These are phyloP conservation scores for Camelina neglecta DNA, from an alignment of 345 rosid genomes.

Conservation along the genomic window DNA sequence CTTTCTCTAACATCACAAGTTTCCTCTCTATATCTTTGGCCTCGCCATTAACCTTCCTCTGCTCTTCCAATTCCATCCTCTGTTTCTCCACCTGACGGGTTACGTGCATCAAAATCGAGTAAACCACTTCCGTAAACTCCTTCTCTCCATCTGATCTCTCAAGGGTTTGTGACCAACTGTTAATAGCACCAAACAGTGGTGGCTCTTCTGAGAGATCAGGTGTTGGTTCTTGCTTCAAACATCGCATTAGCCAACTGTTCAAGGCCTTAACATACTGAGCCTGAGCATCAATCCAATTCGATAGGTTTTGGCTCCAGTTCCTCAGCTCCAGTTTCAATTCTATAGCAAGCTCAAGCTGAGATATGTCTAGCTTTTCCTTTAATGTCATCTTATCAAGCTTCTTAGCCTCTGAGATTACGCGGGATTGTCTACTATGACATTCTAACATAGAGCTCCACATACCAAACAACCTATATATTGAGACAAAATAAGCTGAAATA, in stretches of 20 bases:
- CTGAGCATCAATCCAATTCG: constrained; percentile 61
- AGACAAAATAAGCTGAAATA: constrained; percentile 9
- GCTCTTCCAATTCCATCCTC: constrained; percentile 30
- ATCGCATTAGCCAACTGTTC: constrained; percentile 67
- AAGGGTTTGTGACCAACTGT: constrained; percentile 58
- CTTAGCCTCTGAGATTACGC: constrained; percentile 51
- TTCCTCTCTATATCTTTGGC: constrained; percentile 38
- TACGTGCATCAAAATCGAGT: constrained; percentile 36
- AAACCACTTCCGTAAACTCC: constrained; percentile 50
- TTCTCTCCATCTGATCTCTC: constrained; percentile 46
- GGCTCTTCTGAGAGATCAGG: constrained; percentile 59
- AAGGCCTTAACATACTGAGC: constrained; percentile 61
- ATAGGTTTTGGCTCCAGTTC: constrained; percentile 57
- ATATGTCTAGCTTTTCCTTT: constrained; percentile 43
- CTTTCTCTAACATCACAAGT: constrained; percentile 39
- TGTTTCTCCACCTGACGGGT: constrained; percentile 46
- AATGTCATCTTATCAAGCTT: constrained; percentile 47
- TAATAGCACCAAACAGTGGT: constrained; percentile 49
- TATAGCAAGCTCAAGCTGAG: constrained; percentile 58
- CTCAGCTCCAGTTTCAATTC: constrained; percentile 63
- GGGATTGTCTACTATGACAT: constrained; percentile 56
- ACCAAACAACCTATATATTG: constrained; percentile 50
- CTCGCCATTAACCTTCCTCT: constrained; percentile 27
- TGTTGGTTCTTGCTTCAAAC: constrained; percentile 51
- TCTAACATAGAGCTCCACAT: constrained; percentile 80